Percentiles rank a stretch among this genome's conserved stretches.
phyloP scores from a whole-genome alignment of 805 yeast genomes.

The Lipomyces starkeyi region DNA sequence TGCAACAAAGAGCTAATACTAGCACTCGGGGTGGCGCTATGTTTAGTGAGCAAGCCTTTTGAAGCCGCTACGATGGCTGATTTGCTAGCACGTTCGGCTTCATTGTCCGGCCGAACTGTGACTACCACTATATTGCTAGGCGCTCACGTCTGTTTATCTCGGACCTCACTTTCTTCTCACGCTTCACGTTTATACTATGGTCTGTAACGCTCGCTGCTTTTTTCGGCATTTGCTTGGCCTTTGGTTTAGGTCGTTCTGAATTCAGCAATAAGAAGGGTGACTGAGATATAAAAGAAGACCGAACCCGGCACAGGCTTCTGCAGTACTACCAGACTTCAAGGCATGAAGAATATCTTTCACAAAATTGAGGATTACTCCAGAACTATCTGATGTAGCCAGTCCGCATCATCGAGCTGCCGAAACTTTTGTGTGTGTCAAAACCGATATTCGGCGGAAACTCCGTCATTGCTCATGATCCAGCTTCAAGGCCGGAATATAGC shows the following conservation, averaged over 20 bases:
- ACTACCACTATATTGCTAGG: background rate
- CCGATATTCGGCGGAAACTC: no score
- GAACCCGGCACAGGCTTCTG: no score
- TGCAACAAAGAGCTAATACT: background rate
- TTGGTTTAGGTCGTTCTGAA: background rate
- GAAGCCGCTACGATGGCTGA: background rate
- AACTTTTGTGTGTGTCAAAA: no score
- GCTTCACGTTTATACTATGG: background rate
- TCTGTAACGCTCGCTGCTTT: background rate
- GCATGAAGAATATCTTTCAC: no score
- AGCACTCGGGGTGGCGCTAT: background rate
- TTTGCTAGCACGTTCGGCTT: background rate
- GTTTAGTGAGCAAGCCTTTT: background rate
- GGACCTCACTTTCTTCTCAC: background rate
- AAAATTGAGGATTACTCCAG: no score
- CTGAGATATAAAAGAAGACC: background rate
- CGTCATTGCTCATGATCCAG: no score
- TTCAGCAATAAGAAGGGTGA: background rate
- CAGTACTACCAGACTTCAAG: no score
- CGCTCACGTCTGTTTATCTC: background rate
- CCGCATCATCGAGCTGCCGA: no score
- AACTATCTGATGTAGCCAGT: no score
- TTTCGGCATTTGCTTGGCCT: background rate
- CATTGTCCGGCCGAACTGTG: slow-evolving; percentile 1
- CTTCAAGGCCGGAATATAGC: no score